These are phyloP conservation scores for Leucosporidium scottii DNA, from an alignment of 768 basidiomycete species.

Conservation along the genomic window DNA sequence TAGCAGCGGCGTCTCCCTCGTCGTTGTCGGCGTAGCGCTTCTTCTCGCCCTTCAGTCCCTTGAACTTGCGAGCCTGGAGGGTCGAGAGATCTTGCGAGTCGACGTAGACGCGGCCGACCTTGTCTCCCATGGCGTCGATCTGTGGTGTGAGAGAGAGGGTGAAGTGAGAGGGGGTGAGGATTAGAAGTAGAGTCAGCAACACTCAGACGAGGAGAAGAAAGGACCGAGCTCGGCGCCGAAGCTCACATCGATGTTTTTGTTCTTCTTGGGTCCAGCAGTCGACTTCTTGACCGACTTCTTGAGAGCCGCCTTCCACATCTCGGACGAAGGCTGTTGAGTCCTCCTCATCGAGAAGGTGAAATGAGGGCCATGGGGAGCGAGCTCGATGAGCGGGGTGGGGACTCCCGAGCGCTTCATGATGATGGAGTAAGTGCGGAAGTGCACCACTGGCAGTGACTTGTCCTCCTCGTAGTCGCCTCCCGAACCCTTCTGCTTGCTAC, in stretches of 20 bases:
- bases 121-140: constrained; percentile 89
- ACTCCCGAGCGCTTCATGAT: constrained; percentile 67
- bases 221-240: neutral
- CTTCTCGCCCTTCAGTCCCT: constrained; percentile 60
- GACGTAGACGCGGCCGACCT: constrained; percentile 82
- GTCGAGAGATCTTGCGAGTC: constrained; percentile 70
- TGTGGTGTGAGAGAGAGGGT: neutral
- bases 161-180: neutral
- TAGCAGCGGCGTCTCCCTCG: constrained; percentile 6
- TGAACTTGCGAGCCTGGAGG: constrained; percentile 93
- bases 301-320: constrained; percentile 72
- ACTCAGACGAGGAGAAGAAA: neutral
- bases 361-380: constrained; percentile 83
- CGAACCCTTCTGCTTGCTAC: neutral
- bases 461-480: constrained; percentile 23
- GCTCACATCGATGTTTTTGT: constrained; percentile 79
- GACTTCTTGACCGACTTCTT: constrained; percentile 76
- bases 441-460: constrained; percentile 63
- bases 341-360: constrained; percentile 76
- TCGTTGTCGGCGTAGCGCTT: constrained; percentile 31
- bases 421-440: constrained; percentile 78
- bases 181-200: neutral
- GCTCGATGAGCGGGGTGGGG: constrained; percentile 69
- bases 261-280: constrained; percentile 67
- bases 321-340: constrained; percentile 64